Percentiles rank a stretch among this genome's conserved stretches.
Conservation (phyloP, 148 eudicot species). For the Rheum nobile region DNA sequence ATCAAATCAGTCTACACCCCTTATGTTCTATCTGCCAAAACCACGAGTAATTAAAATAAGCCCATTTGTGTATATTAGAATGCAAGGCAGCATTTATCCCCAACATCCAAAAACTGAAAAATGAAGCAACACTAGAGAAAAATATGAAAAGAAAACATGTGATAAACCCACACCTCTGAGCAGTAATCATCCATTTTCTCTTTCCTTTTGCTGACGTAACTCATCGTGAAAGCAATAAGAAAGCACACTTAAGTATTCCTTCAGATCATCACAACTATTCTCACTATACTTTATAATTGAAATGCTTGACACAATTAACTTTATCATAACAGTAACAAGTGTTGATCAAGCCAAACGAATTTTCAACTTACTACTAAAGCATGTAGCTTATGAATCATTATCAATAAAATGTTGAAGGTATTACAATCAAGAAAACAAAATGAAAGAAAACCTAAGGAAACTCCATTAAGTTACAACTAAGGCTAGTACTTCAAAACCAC, state of each 20-base stretch:
- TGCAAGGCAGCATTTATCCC: neutral
- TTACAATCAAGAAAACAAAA: neutral
- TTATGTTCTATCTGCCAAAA: neutral
- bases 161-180: slow-evolving; percentile 48
- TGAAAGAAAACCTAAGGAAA: neutral
- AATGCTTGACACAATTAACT: neutral
- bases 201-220: slow-evolving; percentile 82
- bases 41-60: neutral
- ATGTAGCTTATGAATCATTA: neutral
- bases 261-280: neutral
- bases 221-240: slow-evolving; percentile 53
- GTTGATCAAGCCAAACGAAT: neutral
- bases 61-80: neutral
- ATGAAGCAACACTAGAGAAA: neutral
- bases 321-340: neutral
- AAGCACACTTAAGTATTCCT: neutral
- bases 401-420: neutral
- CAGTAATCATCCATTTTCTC: slow-evolving; percentile 98
- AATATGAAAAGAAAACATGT: slow-evolving; percentile 4
- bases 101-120: neutral
- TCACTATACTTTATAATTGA: neutral
- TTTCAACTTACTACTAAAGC: neutral
- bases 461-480: neutral
- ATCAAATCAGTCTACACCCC: too few relatives aligned
- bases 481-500: neutral